phyloP scores from a whole-genome alignment of 129 eudicot genomes.

The Chrysanthemum seticuspe region DNA sequence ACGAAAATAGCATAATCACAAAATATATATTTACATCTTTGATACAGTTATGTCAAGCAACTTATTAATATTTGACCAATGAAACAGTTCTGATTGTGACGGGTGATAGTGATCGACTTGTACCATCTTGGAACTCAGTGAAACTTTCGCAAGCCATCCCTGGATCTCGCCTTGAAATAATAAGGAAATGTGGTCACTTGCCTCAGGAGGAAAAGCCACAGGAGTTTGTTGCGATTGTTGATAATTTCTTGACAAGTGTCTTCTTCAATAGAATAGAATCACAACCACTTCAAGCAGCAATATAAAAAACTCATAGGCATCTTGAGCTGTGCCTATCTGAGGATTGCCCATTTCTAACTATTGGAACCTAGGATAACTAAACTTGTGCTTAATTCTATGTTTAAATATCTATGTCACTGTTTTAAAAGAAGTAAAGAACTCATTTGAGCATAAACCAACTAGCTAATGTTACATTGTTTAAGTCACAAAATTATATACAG shows the following conservation, averaged over 20 bases:
- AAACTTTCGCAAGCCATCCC: conserved; percentile 78
- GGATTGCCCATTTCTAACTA: no score
- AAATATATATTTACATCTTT: neutral
- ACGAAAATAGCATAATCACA: neutral
- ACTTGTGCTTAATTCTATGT: no score
- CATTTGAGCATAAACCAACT: no score
- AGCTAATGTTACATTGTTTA: no score
- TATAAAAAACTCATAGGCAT: conserved; percentile 17
- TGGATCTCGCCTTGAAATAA: conserved; percentile 55
- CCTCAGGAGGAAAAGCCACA: conserved; percentile 88
- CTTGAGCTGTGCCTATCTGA: neutral
- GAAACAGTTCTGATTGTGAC: conserved; percentile 79
- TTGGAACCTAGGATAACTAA: no score
- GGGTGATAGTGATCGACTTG: conserved; percentile 88
- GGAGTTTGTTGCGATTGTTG: conserved; percentile 67
- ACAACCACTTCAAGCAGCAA: conserved; percentile 41
- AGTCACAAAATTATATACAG: no score
- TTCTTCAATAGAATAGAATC: conserved; percentile 47
- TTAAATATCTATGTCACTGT: no score
- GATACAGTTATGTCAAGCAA: conserved; percentile 7
- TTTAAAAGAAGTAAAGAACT: no score
- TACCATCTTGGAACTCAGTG: conserved; percentile 87
- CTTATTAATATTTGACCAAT: conserved; percentile 14
- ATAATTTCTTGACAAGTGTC: conserved; percentile 47
- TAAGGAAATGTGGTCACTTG: conserved; percentile 86